These are phyloP conservation scores for Logfia minima DNA, from an alignment of 129 eudicot genomes.

Conservation along the genomic window DNA sequence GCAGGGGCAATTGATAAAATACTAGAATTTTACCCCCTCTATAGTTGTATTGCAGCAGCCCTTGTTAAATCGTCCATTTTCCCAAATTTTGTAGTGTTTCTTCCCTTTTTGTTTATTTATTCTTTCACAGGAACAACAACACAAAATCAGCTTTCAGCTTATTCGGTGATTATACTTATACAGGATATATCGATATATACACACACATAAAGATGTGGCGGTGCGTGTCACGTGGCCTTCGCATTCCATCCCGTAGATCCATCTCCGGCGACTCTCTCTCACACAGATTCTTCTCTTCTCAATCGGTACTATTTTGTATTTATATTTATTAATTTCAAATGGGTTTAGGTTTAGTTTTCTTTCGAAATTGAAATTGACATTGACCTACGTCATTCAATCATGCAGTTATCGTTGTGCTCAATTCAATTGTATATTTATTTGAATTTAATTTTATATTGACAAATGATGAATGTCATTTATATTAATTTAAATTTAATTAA, in stretches of 20 bases:
- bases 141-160: neutral
- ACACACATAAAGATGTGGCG: conserved; percentile 67
- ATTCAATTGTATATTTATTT: neutral
- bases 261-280: conserved; percentile 36
- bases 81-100: neutral
- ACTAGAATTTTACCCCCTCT: neutral
- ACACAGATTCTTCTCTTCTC: conserved; percentile 60
- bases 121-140: neutral
- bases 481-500: neutral
- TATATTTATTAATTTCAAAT: neutral
- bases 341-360: conserved; percentile 4
- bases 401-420: neutral
- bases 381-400: conserved; percentile 22
- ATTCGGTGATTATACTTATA: neutral
- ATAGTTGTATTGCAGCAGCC: neutral
- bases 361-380: conserved; percentile 17
- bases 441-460: neutral
- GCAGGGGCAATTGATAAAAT: too few species aligned
- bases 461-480: neutral
- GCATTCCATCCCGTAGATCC: conserved; percentile 46
- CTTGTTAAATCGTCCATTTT: neutral
- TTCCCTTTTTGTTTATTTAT: neutral
- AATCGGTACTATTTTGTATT: conserved; percentile 35
- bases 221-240: conserved; percentile 65
- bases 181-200: conserved; percentile 1